phyloP scores from a whole-genome alignment of 1,139 yeast genomes.

The Kazachstania sp. region DNA sequence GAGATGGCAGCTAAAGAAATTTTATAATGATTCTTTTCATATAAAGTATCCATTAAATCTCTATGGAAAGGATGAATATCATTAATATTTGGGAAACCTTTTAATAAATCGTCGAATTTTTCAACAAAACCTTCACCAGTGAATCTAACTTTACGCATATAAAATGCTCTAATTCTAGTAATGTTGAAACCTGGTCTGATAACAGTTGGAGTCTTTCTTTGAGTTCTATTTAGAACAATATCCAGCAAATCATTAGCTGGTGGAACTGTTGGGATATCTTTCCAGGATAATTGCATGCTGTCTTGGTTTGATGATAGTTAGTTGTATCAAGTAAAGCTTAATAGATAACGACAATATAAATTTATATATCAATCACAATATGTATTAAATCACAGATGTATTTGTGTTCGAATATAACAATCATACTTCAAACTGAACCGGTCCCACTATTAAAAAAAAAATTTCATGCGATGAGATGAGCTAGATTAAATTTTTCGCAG shows the following conservation, averaged over 20 bases:
- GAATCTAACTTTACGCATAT: slow-evolving; percentile 94
- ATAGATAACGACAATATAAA: no score
- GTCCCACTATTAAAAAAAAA: neutral
- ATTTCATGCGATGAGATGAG: neutral
- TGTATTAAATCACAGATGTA: no score
- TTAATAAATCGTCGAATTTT: slow-evolving; percentile 74
- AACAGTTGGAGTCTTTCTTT: slow-evolving; percentile 96
- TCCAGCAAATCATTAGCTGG: slow-evolving; percentile 89
- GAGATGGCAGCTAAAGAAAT: slow-evolving; percentile 94
- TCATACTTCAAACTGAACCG: no score
- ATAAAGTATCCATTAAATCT: slow-evolving; percentile 93
- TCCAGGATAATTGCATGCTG: slow-evolving; percentile 92
- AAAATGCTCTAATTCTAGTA: slow-evolving; percentile 93
- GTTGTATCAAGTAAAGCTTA: neutral
- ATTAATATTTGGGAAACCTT: slow-evolving; percentile 91
- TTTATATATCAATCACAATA: no score
- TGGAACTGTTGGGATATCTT: slow-evolving; percentile 93
- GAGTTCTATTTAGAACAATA: slow-evolving; percentile 92
- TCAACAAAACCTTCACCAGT: slow-evolving; percentile 95
- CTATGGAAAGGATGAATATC: slow-evolving; percentile 98
- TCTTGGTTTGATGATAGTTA: neutral
- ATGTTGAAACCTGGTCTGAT: slow-evolving; percentile 94
- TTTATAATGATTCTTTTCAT: slow-evolving; percentile 96
- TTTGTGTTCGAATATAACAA: no score
- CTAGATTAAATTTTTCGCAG: neutral